A percentile compares a stretch with the other conserved stretches of the same genome.
Conservation (phyloP, 1,139 yeast species). For the Oligophagozyma castellii region DNA sequence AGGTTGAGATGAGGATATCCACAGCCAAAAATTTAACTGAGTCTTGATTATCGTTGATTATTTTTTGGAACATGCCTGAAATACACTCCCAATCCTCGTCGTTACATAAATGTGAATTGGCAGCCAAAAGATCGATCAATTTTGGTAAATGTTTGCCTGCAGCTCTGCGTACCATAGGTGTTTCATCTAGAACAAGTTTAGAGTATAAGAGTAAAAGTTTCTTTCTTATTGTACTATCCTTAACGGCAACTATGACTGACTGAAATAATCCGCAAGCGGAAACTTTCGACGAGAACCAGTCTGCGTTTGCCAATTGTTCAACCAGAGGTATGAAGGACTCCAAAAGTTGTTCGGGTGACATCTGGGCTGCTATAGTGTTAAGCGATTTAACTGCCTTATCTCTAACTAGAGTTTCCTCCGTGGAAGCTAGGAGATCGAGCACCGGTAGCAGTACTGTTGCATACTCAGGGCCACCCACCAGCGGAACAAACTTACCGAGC, state of each 20-base stretch:
- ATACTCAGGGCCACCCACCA: constrained; percentile 73
- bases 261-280: constrained; percentile 86
- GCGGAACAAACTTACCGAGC: constrained; percentile 75
- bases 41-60: constrained; percentile 84
- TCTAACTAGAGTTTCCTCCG: constrained; percentile 96
- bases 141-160: constrained; percentile 78
- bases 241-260: constrained; percentile 50
- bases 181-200: constrained; percentile 73
- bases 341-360: constrained; percentile 54
- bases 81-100: constrained; percentile 58
- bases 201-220: constrained; percentile 55
- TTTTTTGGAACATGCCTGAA: constrained; percentile 66
- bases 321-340: constrained; percentile 63
- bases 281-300: constrained; percentile 90
- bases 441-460: constrained; percentile 71
- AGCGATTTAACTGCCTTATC: constrained; percentile 87
- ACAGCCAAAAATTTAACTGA: constrained; percentile 85
- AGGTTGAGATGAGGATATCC: constrained; percentile 66
- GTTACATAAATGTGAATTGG: constrained; percentile 23
- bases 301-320: constrained; percentile 67
- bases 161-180: constrained; percentile 96
- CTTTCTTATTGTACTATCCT: constrained; percentile 36
- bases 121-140: constrained; percentile 46
- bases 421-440: constrained; percentile 77
- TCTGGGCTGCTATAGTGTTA: constrained; percentile 51